These are phyloP conservation scores for Sporothrix globosa DNA, from an alignment of 2,329 filamentous ascomycete species.

Conservation along the genomic window DNA sequence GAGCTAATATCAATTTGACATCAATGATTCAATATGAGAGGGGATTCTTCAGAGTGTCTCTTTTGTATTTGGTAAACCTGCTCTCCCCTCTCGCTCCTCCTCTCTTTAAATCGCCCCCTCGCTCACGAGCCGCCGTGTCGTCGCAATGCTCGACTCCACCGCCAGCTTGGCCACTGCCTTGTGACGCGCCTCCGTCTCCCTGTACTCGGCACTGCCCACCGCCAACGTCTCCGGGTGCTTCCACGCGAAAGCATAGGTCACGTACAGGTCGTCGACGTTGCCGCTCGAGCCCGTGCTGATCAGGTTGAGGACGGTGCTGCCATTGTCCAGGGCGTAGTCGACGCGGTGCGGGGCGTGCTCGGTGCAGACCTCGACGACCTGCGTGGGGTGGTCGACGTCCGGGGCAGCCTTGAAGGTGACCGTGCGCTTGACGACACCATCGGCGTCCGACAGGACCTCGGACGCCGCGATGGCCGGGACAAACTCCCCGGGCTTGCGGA, in stretches of 20 bases:
- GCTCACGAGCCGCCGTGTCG: slow-evolving; percentile 21
- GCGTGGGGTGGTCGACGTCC: slow-evolving; percentile 3
- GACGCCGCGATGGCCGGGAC: slow-evolving; percentile 42
- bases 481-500: slow-evolving; percentile 43
- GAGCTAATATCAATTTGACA: not conserved
- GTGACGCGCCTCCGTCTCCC: slow-evolving; percentile 36
- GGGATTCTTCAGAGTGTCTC: not conserved
- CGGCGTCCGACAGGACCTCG: slow-evolving; percentile 40
- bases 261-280: slow-evolving; percentile 38
- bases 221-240: slow-evolving; percentile 36
- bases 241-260: slow-evolving; percentile 46
- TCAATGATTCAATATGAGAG: not conserved
- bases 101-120: slow-evolving; percentile 4
- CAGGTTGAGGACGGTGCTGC: slow-evolving; percentile 43
- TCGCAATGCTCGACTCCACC: slow-evolving; percentile 24
- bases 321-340: slow-evolving; percentile 42
- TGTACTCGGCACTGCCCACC: slow-evolving; percentile 37
- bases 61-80: not conserved
- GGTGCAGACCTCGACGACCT: slow-evolving; percentile 42
- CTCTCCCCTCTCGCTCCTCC: no score
- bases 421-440: slow-evolving; percentile 32
- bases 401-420: slow-evolving; percentile 33
- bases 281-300: slow-evolving; percentile 39
- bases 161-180: slow-evolving; percentile 32
- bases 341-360: slow-evolving; percentile 41